Evolutionary conservation across 116 monocot species (phyloP).

Genomic region (Posidonia oceanica): DNA sequence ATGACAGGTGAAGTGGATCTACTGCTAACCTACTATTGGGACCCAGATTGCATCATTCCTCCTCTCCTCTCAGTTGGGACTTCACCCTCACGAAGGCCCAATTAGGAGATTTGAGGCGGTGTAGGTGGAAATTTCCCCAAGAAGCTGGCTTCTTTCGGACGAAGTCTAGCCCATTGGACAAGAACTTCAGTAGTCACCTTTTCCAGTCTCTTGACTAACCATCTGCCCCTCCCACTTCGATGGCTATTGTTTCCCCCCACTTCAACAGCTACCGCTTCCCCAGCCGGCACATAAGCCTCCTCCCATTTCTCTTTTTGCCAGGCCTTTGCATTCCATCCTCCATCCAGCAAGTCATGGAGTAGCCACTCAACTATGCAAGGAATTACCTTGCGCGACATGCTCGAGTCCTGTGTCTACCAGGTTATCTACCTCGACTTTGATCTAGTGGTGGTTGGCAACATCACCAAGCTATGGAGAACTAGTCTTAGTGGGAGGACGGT

Average conservation of each 20-base stretch:
- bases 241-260: conserved; percentile 80
- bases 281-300: not conserved
- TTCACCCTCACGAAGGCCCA: too few species aligned
- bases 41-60: too few species aligned
- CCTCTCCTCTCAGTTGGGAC: too few species aligned
- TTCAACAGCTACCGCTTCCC: conserved; percentile 31
- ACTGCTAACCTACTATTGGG: too few species aligned
- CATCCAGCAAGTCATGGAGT: conserved; percentile 58
- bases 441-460: conserved; percentile 69
- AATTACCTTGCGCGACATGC: conserved; percentile 75
- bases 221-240: too few species aligned
- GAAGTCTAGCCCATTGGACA: too few species aligned
- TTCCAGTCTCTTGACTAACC: too few species aligned
- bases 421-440: conserved; percentile 93
- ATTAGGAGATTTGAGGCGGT: too few species aligned
- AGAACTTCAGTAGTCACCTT: too few species aligned
- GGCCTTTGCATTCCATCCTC: conserved; percentile 38
- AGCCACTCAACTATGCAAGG: conserved; percentile 82
- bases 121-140: too few species aligned
- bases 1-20: too few species aligned
- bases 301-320: conserved; percentile 28
- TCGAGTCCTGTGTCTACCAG: conserved; percentile 45
- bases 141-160: too few species aligned
- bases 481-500: conserved; percentile 25
- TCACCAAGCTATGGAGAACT: conserved; percentile 56